Evolutionary conservation across 2,329 filamentous ascomycete genomes (phyloP).

Genomic region (Aquanectria penicillioides): DNA sequence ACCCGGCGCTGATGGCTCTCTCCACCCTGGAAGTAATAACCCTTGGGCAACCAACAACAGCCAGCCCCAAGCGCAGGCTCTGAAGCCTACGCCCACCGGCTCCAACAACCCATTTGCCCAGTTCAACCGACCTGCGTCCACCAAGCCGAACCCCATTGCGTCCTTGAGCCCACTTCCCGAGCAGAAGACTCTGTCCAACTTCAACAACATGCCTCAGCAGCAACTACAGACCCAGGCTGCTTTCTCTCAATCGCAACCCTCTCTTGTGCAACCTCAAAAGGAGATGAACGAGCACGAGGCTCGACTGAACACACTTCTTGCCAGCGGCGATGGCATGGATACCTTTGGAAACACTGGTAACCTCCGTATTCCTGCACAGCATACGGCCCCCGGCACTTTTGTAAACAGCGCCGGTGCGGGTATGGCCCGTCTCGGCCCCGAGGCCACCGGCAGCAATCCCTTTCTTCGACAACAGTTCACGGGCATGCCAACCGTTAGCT

Average conservation of each 20-base stretch:
- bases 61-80: constrained; percentile 64
- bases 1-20: constrained; percentile 65
- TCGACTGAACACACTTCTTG: constrained; percentile 86
- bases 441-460: constrained; percentile 87
- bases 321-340: constrained; percentile 91
- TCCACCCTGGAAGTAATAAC: constrained; percentile 89
- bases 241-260: constrained; percentile 44
- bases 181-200: constrained; percentile 77
- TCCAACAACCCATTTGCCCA: constrained; percentile 98
- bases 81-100: constrained; percentile 88
- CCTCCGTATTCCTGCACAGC: constrained; percentile 92
- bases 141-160: constrained; percentile 66
- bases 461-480: constrained; percentile 89
- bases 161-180: constrained; percentile 82
- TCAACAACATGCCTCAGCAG: constrained; percentile 62
- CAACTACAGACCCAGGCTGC: constrained; percentile 51
- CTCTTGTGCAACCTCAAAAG: constrained; percentile 57
- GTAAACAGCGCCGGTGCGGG: constrained; percentile 93
- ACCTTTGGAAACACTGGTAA: constrained; percentile 98
- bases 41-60: constrained; percentile 81
- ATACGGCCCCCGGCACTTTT: constrained; percentile 95
- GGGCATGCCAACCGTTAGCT: constrained; percentile 72
- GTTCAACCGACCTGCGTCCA: constrained; percentile 68
- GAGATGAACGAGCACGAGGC: constrained; percentile 72
- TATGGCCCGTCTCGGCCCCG: constrained; percentile 72